phyloP scores from a whole-genome alignment of 176 grass and related monocot species.

The Elaeis guineensis region DNA sequence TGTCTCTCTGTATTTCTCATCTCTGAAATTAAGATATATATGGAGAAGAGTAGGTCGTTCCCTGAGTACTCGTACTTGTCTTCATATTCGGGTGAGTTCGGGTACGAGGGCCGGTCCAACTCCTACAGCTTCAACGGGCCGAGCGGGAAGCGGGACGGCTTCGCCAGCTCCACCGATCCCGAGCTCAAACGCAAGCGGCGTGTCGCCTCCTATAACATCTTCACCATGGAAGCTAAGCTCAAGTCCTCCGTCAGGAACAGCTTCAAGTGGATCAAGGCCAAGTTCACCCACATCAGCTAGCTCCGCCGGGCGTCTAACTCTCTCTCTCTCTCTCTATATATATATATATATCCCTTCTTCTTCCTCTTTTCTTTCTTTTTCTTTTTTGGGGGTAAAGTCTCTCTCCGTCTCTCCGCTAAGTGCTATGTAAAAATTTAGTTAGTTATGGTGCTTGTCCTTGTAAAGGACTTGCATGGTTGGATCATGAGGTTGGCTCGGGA shows the following conservation, averaged over 20 bases:
- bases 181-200: conserved; percentile 87
- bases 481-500: too few species aligned
- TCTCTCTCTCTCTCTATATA: too few species aligned
- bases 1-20: neutral
- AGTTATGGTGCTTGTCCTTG: too few species aligned
- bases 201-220: conserved; percentile 85
- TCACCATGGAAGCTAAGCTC: conserved; percentile 71
- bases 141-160: conserved; percentile 30
- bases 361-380: too few species aligned
- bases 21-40: conserved; percentile 22
- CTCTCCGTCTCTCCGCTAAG: too few species aligned
- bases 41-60: conserved; percentile 88
- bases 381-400: too few species aligned
- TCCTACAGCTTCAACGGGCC: conserved; percentile 91
- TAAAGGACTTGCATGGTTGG: too few species aligned
- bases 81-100: conserved; percentile 39
- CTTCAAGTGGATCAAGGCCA: conserved; percentile 98
- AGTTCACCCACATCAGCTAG: conserved; percentile 69
- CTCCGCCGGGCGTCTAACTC: conserved; percentile 36
- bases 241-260: conserved; percentile 68
- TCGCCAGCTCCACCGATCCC: conserved; percentile 38
- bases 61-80: conserved; percentile 44
- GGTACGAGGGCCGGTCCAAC: conserved; percentile 14
- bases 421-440: too few species aligned
- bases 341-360: too few species aligned